Base-by-base conservation (phyloP, 2,329 filamentous ascomycete species). In the Pyrenochaeta sp. region DNA sequence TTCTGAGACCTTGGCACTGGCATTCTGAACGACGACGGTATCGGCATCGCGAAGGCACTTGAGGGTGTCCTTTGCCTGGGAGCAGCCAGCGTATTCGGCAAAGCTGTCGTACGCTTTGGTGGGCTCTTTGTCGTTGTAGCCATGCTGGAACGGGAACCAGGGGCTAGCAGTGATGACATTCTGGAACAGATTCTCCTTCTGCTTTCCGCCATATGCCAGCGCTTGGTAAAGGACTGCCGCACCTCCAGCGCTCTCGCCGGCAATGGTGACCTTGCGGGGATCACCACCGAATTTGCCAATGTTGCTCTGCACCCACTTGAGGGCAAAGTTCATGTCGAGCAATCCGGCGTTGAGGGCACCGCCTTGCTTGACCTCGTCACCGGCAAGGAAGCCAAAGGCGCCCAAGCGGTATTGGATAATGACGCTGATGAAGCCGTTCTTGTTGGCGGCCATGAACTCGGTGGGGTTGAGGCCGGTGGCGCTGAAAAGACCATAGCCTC, bases 371-470 rank as follows among this genome's bases (percentile, higher is more conserved):
- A 89, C 78, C 27, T 81, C 76, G 33, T 85, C 80, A 41, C 85
- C 82, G 0, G 85, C 82, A 1, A 90, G 77, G 60, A 89, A 90
- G 0, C 87, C 87, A 61, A 83, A 83, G 0, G 84, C 74, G 0
- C 85, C 86, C 6, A 90, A 83, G 6, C 87, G 81, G 64, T 88
- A 88, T 71, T 87, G 86, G 68, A 87, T 86, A 62, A 83, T 83
- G 43, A 87, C 84, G 48, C 84, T 79, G 12, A 88, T 74, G 42
- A 87, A 57, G 68, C 78, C 63, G 21, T 74, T 74, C 31, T 72
- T 69, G 40, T 84, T 85, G n/a, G 77, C 65, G 23, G 54, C 56
- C 63, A 73, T 69, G 42, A 73, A 65, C 31, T 72, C 66, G 17
- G 64, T 69, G 1, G 70, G 67, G 46, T 74, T 63, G 18, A 73